Percentiles rank a stretch among this genome's conserved stretches.
These are phyloP conservation scores for Scheffersomyces lignosus DNA, from an alignment of 805 yeast species.

Conservation along the genomic window DNA sequence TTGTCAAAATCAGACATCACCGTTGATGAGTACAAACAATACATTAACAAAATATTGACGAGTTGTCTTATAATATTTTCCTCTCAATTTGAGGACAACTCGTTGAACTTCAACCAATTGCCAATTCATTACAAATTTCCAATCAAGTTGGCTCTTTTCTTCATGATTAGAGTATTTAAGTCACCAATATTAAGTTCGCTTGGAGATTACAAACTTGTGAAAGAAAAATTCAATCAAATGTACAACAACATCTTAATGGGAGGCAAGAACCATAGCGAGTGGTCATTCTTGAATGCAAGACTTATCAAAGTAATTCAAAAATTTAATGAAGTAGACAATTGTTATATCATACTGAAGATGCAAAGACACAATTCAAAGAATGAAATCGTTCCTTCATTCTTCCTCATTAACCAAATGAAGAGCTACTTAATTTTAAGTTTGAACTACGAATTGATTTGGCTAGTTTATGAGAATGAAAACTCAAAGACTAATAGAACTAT, in stretches of 20 bases:
- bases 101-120: conserved; percentile 25
- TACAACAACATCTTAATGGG: conserved; percentile 15
- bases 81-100: conserved; percentile 14
- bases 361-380: conserved; percentile 6
- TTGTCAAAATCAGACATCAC: conserved; percentile 24
- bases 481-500: conserved; percentile 5
- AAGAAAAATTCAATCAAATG: conserved; percentile 21
- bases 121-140: conserved; percentile 43
- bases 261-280: conserved; percentile 15
- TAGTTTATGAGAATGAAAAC: conserved; percentile 27
- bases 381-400: conserved; percentile 17
- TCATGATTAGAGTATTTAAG: conserved; percentile 32
- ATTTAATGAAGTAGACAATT: conserved; percentile 18
- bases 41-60: conserved; percentile 25
- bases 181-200: conserved; percentile 28
- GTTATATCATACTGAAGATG: conserved; percentile 7
- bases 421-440: conserved; percentile 36
- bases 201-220: conserved; percentile 25
- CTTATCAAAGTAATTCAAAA: conserved; percentile 23
- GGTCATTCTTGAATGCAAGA: conserved; percentile 24
- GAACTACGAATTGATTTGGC: conserved; percentile 41
- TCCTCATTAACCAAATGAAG: conserved; percentile 34
- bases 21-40: conserved; percentile 26
- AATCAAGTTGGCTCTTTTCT: conserved; percentile 31
- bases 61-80: conserved; percentile 26